Evolutionary conservation across 306 rosid species (phyloP), one percentile per base, ranked within the genome.

Genomic region (Calophaca sinica): DNA sequence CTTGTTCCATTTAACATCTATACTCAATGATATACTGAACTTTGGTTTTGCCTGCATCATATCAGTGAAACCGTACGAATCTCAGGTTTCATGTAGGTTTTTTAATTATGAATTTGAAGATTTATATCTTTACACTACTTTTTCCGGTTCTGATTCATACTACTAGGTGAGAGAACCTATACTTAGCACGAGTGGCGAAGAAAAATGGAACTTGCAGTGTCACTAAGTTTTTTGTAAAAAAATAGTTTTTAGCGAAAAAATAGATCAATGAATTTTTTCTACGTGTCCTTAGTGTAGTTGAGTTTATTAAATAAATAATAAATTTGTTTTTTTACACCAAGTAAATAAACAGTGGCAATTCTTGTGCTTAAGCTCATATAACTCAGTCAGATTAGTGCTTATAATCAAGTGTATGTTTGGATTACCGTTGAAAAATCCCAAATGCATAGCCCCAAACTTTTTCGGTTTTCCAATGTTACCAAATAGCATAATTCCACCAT

Each of bases 31-130:
- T 62, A 53, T 10, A 20, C 26, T 20, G 26, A 20, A 20, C 26
- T 20, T 20, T 20, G 26, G 26, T 20, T 20, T 20, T 20, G 26
- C 26, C 26, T 20, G 26, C 26, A 20, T 20, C 26, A 20, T 20
- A 39, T 51, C 2, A 51, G 33, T 11, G 66, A 76, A 54, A 39
- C 26, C 45, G 2, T 6, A 10, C 0, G 6, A 61, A 31, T 57
- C 32, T 48, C 41, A 46, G 7, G 42, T 62, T 53, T 35, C 39
- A 62, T 31, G n/a, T 71, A 41, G 60, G n/a, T 7, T 5, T 45
- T 77, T 57, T 50, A 66, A 9, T 20, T 20, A 60, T 60, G 65
- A 60, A 60, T 33, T 60, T 60, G 9, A 60, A 11, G 48, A 68
- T 77, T 51, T 69, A 26, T 60, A 26, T 9, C 59, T 20, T 48